phyloP scores from a whole-genome alignment of 1,284 basidiomycete genomes.

The Bjerkandera adusta region DNA sequence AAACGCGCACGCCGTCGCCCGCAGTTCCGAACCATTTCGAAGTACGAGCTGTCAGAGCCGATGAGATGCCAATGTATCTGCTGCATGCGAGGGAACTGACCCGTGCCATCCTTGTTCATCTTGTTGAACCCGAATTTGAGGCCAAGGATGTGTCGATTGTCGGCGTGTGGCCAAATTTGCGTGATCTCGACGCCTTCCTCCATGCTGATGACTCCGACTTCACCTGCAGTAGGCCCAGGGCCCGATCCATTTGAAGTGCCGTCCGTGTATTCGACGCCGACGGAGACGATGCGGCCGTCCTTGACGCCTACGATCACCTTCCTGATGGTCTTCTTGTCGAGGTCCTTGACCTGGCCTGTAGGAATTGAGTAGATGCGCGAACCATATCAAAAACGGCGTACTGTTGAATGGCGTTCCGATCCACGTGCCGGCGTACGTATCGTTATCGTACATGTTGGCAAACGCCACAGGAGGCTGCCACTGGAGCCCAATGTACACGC shows the following conservation, averaged over 20 bases:
- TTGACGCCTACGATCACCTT: background rate
- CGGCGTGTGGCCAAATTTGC: no score
- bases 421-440: constrained; percentile 6
- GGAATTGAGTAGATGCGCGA: background rate
- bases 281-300: background rate
- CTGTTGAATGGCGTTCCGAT: constrained; percentile 5
- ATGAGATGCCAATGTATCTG: no score
- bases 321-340: constrained; percentile 2
- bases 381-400: background rate
- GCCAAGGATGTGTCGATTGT: no score
- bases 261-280: constrained; percentile 6
- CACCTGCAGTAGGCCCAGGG: no score
- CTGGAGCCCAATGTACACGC: background rate
- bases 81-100: no score
- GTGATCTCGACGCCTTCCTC: no score
- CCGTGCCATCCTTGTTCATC: no score
- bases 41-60: no score
- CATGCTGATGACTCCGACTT: no score
- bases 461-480: background rate
- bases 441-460: constrained; percentile 4
- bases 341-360: background rate
- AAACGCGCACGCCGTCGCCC: no score
- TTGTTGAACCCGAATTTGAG: no score
- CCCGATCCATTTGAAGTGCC: constrained; percentile 3
- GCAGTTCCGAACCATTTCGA: no score